Evolutionary conservation across 1,284 basidiomycete genomes (phyloP).

Genomic region (Mycena citricolor): DNA sequence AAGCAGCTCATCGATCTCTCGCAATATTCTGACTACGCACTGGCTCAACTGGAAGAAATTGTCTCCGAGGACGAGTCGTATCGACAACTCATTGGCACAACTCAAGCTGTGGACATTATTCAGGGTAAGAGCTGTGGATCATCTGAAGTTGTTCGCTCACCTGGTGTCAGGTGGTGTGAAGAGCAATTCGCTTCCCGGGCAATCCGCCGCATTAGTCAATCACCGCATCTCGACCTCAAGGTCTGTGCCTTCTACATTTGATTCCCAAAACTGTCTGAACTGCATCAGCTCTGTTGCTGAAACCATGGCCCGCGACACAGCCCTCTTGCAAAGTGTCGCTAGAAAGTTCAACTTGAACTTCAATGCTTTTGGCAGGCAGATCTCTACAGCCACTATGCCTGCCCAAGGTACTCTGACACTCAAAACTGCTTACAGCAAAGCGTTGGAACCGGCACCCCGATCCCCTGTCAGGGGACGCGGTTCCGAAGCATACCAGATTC

Average conservation of each 20-base stretch:
- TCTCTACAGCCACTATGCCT: constrained; percentile 33
- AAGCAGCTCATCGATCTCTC: too few species aligned
- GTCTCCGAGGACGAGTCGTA: too few species aligned
- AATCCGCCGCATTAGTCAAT: constrained; percentile 27
- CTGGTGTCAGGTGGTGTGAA: constrained; percentile 36
- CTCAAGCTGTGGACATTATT: constrained; percentile 52
- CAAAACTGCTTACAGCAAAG: constrained; percentile 36
- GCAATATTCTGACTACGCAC: too few species aligned
- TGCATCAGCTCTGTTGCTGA: constrained; percentile 42
- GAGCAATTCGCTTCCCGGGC: constrained; percentile 27
- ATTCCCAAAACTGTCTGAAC: background rate
- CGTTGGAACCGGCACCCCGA: constrained; percentile 44
- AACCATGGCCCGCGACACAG: constrained; percentile 42
- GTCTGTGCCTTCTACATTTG: constrained; percentile 32
- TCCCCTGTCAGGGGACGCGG: constrained; percentile 38
- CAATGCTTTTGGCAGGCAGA: constrained; percentile 47
- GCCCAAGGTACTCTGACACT: constrained; percentile 39
- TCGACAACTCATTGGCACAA: constrained; percentile 37
- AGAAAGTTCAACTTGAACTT: constrained; percentile 51
- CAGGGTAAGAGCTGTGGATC: constrained; percentile 34
- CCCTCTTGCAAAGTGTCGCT: constrained; percentile 44
- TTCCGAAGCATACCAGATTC: constrained; percentile 42
- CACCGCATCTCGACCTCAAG: constrained; percentile 41
- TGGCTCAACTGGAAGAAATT: too few species aligned
- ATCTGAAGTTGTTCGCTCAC: background rate